A percentile compares a stretch with the other conserved stretches of the same genome.
Conservation (phyloP, 768 basidiomycete genomes). For the Pleurotus cornucopiae region DNA sequence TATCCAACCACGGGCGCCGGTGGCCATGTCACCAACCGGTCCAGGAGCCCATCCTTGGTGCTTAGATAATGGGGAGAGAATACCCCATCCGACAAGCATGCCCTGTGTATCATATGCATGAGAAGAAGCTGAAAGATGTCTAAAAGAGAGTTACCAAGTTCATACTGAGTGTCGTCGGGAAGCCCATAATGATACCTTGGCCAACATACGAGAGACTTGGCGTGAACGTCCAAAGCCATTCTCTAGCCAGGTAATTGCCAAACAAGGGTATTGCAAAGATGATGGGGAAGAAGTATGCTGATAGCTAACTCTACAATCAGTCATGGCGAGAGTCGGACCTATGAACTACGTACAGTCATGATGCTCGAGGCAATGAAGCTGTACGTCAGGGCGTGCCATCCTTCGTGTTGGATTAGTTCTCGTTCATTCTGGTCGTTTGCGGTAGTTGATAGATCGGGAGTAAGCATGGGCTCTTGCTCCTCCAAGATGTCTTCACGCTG, state of each 20-base stretch:
- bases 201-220: constrained; percentile 91
- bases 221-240: constrained; percentile 94
- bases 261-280: constrained; percentile 85
- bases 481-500: constrained; percentile 13
- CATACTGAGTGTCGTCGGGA: constrained; percentile 92
- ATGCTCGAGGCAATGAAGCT: constrained; percentile 74
- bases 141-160: constrained; percentile 53
- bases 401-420: constrained; percentile 54
- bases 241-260: constrained; percentile 73
- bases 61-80: constrained; percentile 88
- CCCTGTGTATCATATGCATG: constrained; percentile 46
- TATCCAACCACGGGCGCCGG: constrained; percentile 93
- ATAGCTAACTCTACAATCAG: constrained; percentile 43
- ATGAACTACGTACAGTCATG: constrained; percentile 59
- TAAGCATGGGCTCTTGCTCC: constrained; percentile 13
- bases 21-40: constrained; percentile 79
- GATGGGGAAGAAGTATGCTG: constrained; percentile 87
- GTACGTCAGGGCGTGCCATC: constrained; percentile 74
- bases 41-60: constrained; percentile 89
- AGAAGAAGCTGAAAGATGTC: neutral
- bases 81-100: constrained; percentile 95
- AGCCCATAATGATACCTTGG: constrained; percentile 98
- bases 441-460: constrained; percentile 12
- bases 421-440: constrained; percentile 31
- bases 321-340: constrained; percentile 8